These are phyloP conservation scores for Agroathelia rolfsii DNA, from an alignment of 1,284 basidiomycete genomes.

Conservation along the genomic window DNA sequence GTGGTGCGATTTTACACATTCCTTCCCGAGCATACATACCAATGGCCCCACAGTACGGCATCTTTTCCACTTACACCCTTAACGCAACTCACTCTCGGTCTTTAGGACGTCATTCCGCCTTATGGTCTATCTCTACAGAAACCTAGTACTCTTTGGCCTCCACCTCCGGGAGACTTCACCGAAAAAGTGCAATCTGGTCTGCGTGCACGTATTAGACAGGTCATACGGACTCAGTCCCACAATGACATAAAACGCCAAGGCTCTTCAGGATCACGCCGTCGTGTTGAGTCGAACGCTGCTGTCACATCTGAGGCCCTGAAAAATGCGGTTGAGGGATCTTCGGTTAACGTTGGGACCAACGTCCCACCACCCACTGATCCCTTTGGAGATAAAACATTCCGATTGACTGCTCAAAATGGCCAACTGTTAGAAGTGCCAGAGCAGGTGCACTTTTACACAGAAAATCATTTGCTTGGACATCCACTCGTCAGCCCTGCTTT, in stretches of 20 bases:
- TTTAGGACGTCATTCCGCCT: conserved; percentile 63
- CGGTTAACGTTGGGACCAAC: conserved; percentile 37
- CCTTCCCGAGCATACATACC: conserved; percentile 79
- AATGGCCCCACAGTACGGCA: conserved; percentile 73
- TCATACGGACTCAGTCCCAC: conserved; percentile 14
- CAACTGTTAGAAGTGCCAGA: conserved; percentile 45
- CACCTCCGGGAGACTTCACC: conserved; percentile 70
- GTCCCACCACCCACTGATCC: conserved; percentile 28
- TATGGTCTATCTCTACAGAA: conserved; percentile 69
- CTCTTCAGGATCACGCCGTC: conserved; percentile 17
- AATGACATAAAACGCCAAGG: conserved; percentile 10
- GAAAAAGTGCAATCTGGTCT: conserved; percentile 52
- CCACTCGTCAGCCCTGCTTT: conserved; percentile 81
- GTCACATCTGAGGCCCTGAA: conserved; percentile 5
- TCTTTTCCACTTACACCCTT: background rate
- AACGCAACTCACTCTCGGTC: conserved; percentile 6
- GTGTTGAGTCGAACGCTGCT: conserved; percentile 11
- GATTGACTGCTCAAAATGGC: conserved; percentile 33
- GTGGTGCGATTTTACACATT: conserved; percentile 92
- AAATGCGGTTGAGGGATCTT: conserved; percentile 15
- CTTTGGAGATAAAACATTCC: conserved; percentile 32
- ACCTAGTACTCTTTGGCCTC: conserved; percentile 87
- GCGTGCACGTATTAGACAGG: conserved; percentile 52
- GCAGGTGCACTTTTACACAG: conserved; percentile 86
- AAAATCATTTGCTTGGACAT: conserved; percentile 76